These are phyloP conservation scores for Acer negundo DNA, from an alignment of 345 rosid genomes.

Conservation along the genomic window DNA sequence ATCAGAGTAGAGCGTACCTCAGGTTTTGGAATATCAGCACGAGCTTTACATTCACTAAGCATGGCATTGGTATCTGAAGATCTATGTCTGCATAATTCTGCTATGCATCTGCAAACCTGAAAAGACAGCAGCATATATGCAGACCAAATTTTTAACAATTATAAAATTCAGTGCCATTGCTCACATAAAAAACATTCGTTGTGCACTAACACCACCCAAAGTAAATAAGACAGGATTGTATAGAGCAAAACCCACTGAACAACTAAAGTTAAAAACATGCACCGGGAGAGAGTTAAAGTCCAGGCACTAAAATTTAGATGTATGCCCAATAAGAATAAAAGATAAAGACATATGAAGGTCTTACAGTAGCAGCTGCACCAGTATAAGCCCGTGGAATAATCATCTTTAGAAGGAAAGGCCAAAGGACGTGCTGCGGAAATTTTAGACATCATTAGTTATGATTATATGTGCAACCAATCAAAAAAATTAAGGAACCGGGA, in stretches of 20 bases:
- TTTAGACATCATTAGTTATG: slow-evolving; percentile 16
- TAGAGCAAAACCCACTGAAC: slow-evolving; percentile 4
- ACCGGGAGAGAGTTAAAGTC: slow-evolving; percentile 5
- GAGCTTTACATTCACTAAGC: slow-evolving; percentile 80
- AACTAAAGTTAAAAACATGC: background rate
- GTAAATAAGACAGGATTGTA: background rate
- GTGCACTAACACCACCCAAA: slow-evolving; percentile 9
- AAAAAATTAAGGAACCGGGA: background rate
- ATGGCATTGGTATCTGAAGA: slow-evolving; percentile 54
- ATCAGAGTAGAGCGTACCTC: slow-evolving; percentile 52
- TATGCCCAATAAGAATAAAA: slow-evolving; percentile 1
- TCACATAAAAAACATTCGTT: slow-evolving; percentile 12
- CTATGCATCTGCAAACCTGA: slow-evolving; percentile 97
- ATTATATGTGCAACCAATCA: background rate
- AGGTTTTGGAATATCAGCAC: slow-evolving; percentile 81
- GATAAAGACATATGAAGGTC: slow-evolving; percentile 17
- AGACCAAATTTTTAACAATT: slow-evolving; percentile 9
- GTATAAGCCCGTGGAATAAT: slow-evolving; percentile 72
- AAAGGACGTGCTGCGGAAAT: slow-evolving; percentile 76
- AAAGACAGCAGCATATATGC: slow-evolving; percentile 27
- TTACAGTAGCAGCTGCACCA: slow-evolving; percentile 80
- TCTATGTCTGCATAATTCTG: slow-evolving; percentile 78
- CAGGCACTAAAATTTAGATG: background rate
- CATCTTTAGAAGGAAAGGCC: slow-evolving; percentile 95
- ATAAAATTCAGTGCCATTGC: slow-evolving; percentile 3